Base-by-base conservation (phyloP, 192 early-diverging fungal species). In the Gryganskiella cystojenkinii region DNA sequence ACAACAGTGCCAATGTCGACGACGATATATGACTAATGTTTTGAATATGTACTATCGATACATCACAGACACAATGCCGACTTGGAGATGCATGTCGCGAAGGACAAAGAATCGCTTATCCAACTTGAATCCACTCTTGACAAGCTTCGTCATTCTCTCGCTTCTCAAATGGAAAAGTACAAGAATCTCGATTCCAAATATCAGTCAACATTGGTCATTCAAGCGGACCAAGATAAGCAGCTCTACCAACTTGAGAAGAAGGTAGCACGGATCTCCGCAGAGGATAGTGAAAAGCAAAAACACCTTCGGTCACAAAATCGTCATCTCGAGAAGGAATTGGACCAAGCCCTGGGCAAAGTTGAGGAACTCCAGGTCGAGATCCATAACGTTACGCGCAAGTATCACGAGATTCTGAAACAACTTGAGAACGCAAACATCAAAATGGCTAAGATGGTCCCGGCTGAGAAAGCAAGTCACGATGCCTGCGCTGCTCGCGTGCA, bases 131-230 rank as follows among this genome's bases (percentile, higher is more conserved):
- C 19, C 4, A 65, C 59, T 9, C 37, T 67, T n/a, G 58, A 56
- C 44, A 56, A 44, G 28, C 35, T 67, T 11, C 56, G 49, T 15
- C 9, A 15, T 19, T 40, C 58, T 17, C 24, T 75, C 9, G 47
- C 58, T 0, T n/a, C 58, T 3, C 64, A 75, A 30, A 37, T 62
- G 34, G 62, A 61, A 17, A 66, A 50, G 25, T 62, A 67, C 58
- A 61, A 56, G n/a, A 7, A 33, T 24, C 64, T 75, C 13, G 72
- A 75, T 6, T 30, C 27, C 42, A 75, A 56, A 33, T 44, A 75
- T 44, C 59, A 49, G 24, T 7, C 35, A 3, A 28, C 42, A n/a
- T 52, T 56, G 27, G 17, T 34, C 8, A 15, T 30, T 9, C 60
- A 71, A 42, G 59, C 52, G 9, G 42, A 62, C 10, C 69, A 71